Evolutionary conservation across 176 grass and related monocot species (phyloP).

Genomic region (Elymus sibiricus): DNA sequence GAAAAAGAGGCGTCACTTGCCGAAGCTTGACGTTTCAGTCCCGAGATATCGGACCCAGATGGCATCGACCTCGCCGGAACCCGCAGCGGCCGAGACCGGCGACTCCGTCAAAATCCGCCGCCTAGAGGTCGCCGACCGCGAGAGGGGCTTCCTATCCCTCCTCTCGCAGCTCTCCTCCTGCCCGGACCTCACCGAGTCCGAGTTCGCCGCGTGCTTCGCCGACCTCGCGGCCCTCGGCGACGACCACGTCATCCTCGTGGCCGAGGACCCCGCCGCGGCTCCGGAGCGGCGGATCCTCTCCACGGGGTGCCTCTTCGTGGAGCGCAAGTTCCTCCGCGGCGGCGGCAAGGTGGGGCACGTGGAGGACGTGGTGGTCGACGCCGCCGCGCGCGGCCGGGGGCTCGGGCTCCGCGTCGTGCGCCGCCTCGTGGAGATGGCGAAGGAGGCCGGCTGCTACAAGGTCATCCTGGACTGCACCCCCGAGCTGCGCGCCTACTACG

Average conservation of each 20-base stretch:
- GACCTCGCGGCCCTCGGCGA: conserved; percentile 74
- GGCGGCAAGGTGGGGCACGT: conserved; percentile 77
- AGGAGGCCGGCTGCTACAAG: conserved; percentile 75
- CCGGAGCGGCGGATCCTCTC: conserved; percentile 47
- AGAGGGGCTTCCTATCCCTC: conserved; percentile 59
- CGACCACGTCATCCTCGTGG: conserved; percentile 77
- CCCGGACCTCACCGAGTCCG: conserved; percentile 55
- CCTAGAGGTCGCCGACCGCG: conserved; percentile 56
- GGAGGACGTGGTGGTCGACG: conserved; percentile 83
- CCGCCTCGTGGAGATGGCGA: conserved; percentile 63
- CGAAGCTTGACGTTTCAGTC: neutral
- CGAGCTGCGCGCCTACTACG: conserved; percentile 68
- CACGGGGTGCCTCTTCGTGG: conserved; percentile 80
- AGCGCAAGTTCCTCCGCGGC: conserved; percentile 79
- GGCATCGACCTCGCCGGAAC: conserved; percentile 42
- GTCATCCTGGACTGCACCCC: conserved; percentile 84
- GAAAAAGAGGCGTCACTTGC: neutral
- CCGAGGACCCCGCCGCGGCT: conserved; percentile 42
- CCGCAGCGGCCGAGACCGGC: conserved; percentile 5
- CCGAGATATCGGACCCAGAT: conserved; percentile 26
- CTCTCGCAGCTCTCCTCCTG: conserved; percentile 72
- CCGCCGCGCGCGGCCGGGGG: conserved; percentile 40
- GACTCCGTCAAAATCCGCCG: conserved; percentile 45
- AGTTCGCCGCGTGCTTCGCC: conserved; percentile 64
- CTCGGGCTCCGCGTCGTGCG: conserved; percentile 59